phyloP scores from a whole-genome alignment of 2,329 filamentous ascomycete species.

The Beauveria rudraprayagi region DNA sequence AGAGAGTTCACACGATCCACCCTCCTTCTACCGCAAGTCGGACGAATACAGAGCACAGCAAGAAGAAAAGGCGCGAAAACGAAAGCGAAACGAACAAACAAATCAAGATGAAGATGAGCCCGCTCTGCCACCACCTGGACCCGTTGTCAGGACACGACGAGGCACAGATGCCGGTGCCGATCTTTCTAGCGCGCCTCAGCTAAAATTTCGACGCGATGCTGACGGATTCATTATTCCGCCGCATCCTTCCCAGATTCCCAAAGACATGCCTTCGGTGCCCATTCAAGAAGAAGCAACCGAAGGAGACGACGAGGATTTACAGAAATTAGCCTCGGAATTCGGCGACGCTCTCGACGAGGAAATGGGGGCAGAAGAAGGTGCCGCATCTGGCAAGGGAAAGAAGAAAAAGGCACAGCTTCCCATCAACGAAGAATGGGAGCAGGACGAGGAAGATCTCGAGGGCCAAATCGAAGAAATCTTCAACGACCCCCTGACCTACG shows the following conservation, averaged over 20 bases:
- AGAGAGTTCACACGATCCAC: constrained; percentile 71
- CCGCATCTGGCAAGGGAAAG: constrained; percentile 17
- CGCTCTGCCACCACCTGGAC: constrained; percentile 4
- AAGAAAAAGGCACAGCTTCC: constrained; percentile 37
- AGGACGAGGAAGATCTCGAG: constrained; percentile 58
- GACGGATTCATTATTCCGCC: constrained; percentile 62
- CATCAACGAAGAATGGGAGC: constrained; percentile 55
- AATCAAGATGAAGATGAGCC: constrained; percentile 16
- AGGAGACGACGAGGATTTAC: constrained; percentile 22
- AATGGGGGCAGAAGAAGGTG: constrained; percentile 15
- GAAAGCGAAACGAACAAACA: constrained; percentile 33
- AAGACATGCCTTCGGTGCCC: constrained; percentile 20
- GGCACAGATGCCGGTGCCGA: constrained; percentile 26
- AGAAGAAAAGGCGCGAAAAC: constrained; percentile 40
- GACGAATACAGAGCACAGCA: constrained; percentile 49
- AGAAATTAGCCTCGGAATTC: constrained; percentile 36
- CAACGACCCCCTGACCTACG: constrained; percentile 49
- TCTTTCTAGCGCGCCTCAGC: constrained; percentile 25
- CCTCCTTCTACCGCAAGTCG: constrained; percentile 65
- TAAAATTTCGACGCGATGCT: constrained; percentile 45
- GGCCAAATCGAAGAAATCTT: constrained; percentile 64
- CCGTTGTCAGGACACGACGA: constrained; percentile 10
- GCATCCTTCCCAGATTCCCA: constrained; percentile 31
- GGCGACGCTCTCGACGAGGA: constrained; percentile 32
- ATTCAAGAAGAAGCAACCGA: constrained; percentile 10